Percentiles rank a stretch among this genome's conserved stretches.
phyloP scores from a whole-genome alignment of 495 filamentous ascomycete genomes.

The Xylona heveae region DNA sequence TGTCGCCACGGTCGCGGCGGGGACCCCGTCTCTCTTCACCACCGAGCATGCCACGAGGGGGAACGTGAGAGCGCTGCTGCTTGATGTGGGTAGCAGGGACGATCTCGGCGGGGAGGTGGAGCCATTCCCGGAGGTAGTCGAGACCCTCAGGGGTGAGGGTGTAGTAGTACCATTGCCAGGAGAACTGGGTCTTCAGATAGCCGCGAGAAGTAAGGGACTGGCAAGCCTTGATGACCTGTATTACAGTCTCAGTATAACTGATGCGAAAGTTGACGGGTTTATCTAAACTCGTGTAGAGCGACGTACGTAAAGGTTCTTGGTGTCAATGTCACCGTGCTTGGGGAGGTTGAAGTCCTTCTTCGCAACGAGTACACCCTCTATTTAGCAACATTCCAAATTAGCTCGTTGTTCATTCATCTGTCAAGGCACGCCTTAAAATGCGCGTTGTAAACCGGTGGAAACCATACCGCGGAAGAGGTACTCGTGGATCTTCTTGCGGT shows the following conservation, averaged over 20 bases:
- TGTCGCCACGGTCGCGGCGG: constrained; percentile 51
- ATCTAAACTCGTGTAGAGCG: neutral
- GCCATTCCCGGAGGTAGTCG: constrained; percentile 99
- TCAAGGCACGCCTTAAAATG: neutral
- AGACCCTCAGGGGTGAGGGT: constrained; percentile 98
- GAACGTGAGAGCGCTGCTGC: constrained; percentile 96
- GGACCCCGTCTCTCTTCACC: constrained; percentile 62
- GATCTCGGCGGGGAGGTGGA: constrained; percentile 98
- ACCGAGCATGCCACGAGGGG: constrained; percentile 95
- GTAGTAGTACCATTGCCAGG: constrained; percentile 99
- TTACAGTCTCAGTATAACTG: neutral
- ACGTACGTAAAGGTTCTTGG: constrained; percentile 79
- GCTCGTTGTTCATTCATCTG: neutral
- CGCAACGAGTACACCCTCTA: constrained; percentile 95
- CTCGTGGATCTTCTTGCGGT: constrained; percentile 99
- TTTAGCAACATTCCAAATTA: constrained; percentile 10
- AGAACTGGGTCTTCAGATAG: constrained; percentile 98
- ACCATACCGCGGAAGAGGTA: constrained; percentile 91
- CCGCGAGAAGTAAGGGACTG: constrained; percentile 95
- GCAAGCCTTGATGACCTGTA: constrained; percentile 81
- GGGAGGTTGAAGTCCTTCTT: constrained; percentile 95
- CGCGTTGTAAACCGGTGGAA: constrained; percentile 1
- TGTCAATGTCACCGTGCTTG: constrained; percentile 88
- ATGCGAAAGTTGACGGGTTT: neutral
- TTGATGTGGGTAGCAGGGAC: constrained; percentile 99